These are phyloP conservation scores for Porphyrellus cyaneotinctus DNA, from an alignment of 768 basidiomycete species.

Conservation along the genomic window DNA sequence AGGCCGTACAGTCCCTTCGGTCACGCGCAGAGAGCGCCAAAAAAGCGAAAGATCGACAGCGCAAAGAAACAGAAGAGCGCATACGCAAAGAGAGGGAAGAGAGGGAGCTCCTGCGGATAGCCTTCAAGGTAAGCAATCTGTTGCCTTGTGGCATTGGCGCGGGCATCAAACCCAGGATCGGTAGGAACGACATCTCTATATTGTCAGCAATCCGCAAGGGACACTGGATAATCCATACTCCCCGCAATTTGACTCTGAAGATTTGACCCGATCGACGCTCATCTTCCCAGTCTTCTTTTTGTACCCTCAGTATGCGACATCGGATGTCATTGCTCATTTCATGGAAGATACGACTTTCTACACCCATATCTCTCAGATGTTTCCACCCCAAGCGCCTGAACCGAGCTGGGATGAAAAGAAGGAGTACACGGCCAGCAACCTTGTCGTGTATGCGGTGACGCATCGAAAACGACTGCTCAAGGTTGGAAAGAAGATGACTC, in stretches of 20 bases:
- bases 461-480: slow-evolving; percentile 73
- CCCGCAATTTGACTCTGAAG: slow-evolving; percentile 66
- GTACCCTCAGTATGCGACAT: slow-evolving; percentile 85
- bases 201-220: slow-evolving; percentile 46
- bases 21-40: slow-evolving; percentile 45
- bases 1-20: slow-evolving; percentile 46
- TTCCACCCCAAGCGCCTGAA: slow-evolving; percentile 61
- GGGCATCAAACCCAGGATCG: slow-evolving; percentile 5
- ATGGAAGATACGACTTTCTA: slow-evolving; percentile 80
- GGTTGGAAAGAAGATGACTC: slow-evolving; percentile 85
- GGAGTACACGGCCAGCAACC: slow-evolving; percentile 59
- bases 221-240: slow-evolving; percentile 52
- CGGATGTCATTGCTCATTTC: slow-evolving; percentile 86
- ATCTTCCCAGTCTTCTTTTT: slow-evolving; percentile 89
- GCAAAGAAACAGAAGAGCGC: slow-evolving; percentile 47
- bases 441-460: slow-evolving; percentile 85
- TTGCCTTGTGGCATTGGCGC: background rate
- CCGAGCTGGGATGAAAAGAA: slow-evolving; percentile 74
- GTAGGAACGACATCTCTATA: slow-evolving; percentile 72
- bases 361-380: slow-evolving; percentile 76
- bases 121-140: slow-evolving; percentile 55
- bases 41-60: slow-evolving; percentile 47
- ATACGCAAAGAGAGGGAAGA: slow-evolving; percentile 49
- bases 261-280: slow-evolving; percentile 54
- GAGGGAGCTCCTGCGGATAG: slow-evolving; percentile 49